Evolutionary conservation across 2,329 filamentous ascomycete genomes (phyloP).

Genomic region (Cladophialophora exuberans): DNA sequence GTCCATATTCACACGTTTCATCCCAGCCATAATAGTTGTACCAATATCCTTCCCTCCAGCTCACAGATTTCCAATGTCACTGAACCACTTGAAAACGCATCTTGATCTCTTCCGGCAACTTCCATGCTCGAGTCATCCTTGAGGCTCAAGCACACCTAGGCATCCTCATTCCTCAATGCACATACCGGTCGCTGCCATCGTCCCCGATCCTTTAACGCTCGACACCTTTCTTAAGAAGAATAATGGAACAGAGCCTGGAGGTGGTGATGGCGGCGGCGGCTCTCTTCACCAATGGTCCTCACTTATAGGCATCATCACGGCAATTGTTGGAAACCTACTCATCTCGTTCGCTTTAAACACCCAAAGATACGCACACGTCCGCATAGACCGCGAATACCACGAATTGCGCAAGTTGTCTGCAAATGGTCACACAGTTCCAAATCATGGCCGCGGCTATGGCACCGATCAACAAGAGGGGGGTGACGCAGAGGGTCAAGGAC

Average conservation of each 20-base stretch:
- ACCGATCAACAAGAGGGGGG: constrained; percentile 25
- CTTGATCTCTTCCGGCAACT: neutral
- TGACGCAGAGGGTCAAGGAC: constrained; percentile 25
- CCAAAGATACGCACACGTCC: constrained; percentile 91
- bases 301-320: constrained; percentile 90
- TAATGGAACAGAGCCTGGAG: constrained; percentile 4
- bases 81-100: neutral
- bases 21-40: neutral
- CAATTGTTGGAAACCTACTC: constrained; percentile 88
- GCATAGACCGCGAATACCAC: constrained; percentile 71
- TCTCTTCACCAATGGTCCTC: constrained; percentile 70
- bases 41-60: neutral
- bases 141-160: neutral
- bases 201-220: constrained; percentile 1
- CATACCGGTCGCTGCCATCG: neutral
- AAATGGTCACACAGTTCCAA: constrained; percentile 2
- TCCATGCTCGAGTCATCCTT: neutral
- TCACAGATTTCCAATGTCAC: neutral
- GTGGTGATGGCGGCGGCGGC: constrained; percentile 15
- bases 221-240: neutral
- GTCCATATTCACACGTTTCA: too few relatives aligned
- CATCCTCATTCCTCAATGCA: constrained; percentile 23
- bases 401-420: constrained; percentile 42
- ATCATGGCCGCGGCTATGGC: constrained; percentile 22
- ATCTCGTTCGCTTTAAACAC: constrained; percentile 96